Percentiles rank a stretch among this genome's conserved stretches.
Conservation (phyloP, 768 basidiomycete genomes). For the Hypholoma sublateritium region DNA sequence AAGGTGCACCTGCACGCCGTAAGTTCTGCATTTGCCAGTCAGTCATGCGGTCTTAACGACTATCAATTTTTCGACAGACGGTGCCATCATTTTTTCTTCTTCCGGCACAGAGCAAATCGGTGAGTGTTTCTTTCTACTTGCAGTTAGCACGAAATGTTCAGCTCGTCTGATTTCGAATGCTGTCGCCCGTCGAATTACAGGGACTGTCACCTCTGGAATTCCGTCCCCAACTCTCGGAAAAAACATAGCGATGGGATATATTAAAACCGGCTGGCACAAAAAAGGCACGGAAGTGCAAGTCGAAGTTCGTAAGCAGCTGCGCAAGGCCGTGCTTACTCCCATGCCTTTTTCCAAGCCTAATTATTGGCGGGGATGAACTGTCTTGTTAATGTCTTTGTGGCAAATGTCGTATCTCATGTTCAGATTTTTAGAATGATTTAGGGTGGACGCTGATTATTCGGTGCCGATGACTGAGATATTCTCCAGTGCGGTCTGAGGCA, state of each 20-base stretch:
- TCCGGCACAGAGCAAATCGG: constrained; percentile 60
- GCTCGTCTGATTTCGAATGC: constrained; percentile 3
- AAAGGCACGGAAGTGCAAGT: constrained; percentile 85
- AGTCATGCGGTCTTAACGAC: neutral
- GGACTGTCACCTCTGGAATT: constrained; percentile 89
- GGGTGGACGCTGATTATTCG: too few species aligned
- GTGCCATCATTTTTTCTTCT: constrained; percentile 69
- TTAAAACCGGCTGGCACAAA: constrained; percentile 75
- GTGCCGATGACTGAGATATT: too few species aligned
- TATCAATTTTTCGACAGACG: constrained; percentile 47
- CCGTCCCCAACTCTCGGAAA: constrained; percentile 87
- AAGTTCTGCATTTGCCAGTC: constrained; percentile 26
- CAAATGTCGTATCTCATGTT: too few species aligned
- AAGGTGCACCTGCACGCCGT: constrained; percentile 87
- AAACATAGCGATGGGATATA: constrained; percentile 97
- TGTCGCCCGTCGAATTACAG: constrained; percentile 30
- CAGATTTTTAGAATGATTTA: neutral
- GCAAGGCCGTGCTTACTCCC: constrained; percentile 69
- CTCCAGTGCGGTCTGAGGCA: too few species aligned
- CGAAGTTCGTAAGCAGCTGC: constrained; percentile 79
- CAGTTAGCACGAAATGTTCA: constrained; percentile 6
- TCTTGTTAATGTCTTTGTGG: too few species aligned
- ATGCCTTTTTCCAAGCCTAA: constrained; percentile 89
- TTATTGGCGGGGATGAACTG: constrained; percentile 67
- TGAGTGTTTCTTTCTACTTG: constrained; percentile 30